phyloP scores from a whole-genome alignment of 2,329 filamentous ascomycete species.

The Colletotrichum magnum region DNA sequence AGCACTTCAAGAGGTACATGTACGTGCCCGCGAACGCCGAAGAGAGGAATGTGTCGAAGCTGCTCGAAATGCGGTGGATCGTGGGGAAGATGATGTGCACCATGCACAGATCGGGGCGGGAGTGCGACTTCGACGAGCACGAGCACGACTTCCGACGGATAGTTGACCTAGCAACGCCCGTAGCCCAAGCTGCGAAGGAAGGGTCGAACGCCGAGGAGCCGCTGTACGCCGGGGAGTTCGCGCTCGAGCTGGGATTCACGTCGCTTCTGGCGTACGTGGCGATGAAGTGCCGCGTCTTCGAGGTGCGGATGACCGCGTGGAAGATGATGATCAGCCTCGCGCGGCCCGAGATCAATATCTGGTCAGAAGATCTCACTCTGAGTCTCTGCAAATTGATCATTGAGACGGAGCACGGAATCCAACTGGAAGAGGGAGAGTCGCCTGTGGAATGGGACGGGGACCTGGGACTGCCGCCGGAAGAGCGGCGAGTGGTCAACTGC shows the following conservation, averaged over 20 bases:
- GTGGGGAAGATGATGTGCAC: neutral
- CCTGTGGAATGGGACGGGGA: neutral
- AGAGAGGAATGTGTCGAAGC: neutral
- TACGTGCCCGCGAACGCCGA: neutral
- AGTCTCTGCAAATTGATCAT: conserved; percentile 51
- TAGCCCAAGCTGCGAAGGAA: neutral
- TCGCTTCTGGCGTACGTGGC: neutral
- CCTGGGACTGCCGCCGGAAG: conserved; percentile 1
- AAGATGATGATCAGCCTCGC: conserved; percentile 23
- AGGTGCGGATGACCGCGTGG: neutral
- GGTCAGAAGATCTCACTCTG: conserved; percentile 50
- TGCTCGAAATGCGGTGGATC: conserved; percentile 16
- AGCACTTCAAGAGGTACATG: neutral
- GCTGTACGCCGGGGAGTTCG: too few species aligned
- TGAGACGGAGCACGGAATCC: conserved; percentile 47
- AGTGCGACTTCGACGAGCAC: conserved; percentile 49
- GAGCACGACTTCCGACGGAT: conserved; percentile 45
- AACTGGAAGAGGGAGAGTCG: neutral
- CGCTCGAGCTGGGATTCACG: conserved; percentile 10
- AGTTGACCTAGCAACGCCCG: neutral
- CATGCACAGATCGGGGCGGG: neutral
- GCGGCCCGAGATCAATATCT: conserved; percentile 54
- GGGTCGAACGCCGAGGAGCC: neutral
- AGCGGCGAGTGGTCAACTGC: neutral
- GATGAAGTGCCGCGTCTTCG: conserved; percentile 17